Conservation (phyloP, 2,329 filamentous ascomycete genomes). For the Xylaria sp. region DNA sequence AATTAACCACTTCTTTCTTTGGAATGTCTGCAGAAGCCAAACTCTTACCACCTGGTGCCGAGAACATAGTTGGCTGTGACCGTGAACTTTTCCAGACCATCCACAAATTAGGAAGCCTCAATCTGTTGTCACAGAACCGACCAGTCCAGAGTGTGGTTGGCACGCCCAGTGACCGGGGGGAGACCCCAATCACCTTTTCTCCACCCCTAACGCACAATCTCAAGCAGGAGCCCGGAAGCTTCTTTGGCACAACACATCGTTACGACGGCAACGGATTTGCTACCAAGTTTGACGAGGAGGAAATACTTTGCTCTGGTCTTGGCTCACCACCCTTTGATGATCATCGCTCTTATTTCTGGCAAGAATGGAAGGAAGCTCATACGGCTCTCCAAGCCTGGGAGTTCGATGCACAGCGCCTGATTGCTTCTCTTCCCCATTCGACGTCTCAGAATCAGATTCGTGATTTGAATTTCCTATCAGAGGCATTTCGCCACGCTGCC, state of each 20-base stretch:
- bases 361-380: slow-evolving; percentile 85
- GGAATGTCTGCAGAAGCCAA: slow-evolving; percentile 61
- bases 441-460: slow-evolving; percentile 71
- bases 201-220: slow-evolving; percentile 57
- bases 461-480: slow-evolving; percentile 84
- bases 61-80: slow-evolving; percentile 90
- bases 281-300: slow-evolving; percentile 65
- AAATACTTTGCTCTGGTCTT: slow-evolving; percentile 56
- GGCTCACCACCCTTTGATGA: slow-evolving; percentile 61
- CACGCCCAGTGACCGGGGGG: slow-evolving; percentile 42
- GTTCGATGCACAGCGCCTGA: slow-evolving; percentile 68
- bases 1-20: slow-evolving; percentile 76
- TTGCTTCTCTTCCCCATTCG: slow-evolving; percentile 60
- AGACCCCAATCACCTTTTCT: slow-evolving; percentile 48
- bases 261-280: slow-evolving; percentile 76
- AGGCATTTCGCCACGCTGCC: slow-evolving; percentile 89
- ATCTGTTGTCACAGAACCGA: slow-evolving; percentile 79
- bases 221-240: slow-evolving; percentile 56
- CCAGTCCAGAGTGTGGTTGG: slow-evolving; percentile 58
- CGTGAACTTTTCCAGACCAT: slow-evolving; percentile 87
- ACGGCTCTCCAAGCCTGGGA: slow-evolving; percentile 83
- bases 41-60: slow-evolving; percentile 69
- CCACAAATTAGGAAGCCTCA: slow-evolving; percentile 83
- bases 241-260: slow-evolving; percentile 65
- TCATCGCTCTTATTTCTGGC: slow-evolving; percentile 78